Percentiles rank a stretch among this genome's conserved stretches.
Conservation (phyloP, 768 basidiomycete species). For the Symmetrospora coprosmae region DNA sequence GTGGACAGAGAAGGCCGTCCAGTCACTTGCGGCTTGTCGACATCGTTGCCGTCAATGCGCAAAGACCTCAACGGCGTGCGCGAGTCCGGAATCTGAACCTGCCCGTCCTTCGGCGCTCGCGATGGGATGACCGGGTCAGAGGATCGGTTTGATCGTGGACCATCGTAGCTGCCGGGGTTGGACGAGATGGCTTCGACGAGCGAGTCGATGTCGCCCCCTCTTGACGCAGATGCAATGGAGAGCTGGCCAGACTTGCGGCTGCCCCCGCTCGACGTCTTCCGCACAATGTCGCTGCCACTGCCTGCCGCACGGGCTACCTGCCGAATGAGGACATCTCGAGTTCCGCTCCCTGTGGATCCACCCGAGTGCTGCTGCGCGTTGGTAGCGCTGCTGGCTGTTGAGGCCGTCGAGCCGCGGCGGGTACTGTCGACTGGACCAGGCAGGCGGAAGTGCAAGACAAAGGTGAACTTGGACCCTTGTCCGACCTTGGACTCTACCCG, state of each 20-base stretch:
- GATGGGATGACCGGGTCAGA: slow-evolving; percentile 30
- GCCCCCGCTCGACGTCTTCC: no score
- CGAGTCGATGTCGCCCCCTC: slow-evolving; percentile 37
- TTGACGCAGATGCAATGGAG: slow-evolving; percentile 23
- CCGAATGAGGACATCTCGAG: neutral
- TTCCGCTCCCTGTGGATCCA: no score
- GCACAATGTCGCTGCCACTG: neutral
- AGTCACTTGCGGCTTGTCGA: neutral
- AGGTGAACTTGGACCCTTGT: slow-evolving; percentile 57
- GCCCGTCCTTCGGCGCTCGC: slow-evolving; percentile 25
- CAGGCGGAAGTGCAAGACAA: slow-evolving; percentile 52
- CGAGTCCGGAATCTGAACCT: neutral
- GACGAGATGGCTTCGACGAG: slow-evolving; percentile 38
- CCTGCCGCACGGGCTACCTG: slow-evolving; percentile 21
- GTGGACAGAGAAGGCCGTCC: neutral
- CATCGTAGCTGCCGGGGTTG: slow-evolving; percentile 33
- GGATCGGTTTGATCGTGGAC: slow-evolving; percentile 32
- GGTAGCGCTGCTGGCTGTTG: slow-evolving; percentile 1
- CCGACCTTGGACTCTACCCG: slow-evolving; percentile 58
- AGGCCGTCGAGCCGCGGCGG: neutral
- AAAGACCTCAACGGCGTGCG: slow-evolving; percentile 11
- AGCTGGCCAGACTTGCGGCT: slow-evolving; percentile 1
- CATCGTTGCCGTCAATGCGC: neutral
- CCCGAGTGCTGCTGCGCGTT: slow-evolving; percentile 1
- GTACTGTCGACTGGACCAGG: slow-evolving; percentile 3